A percentile compares a stretch with the other conserved stretches of the same genome.
These are phyloP conservation scores for Fusarium dimerum DNA, from an alignment of 2,329 filamentous ascomycete species.

Conservation along the genomic window DNA sequence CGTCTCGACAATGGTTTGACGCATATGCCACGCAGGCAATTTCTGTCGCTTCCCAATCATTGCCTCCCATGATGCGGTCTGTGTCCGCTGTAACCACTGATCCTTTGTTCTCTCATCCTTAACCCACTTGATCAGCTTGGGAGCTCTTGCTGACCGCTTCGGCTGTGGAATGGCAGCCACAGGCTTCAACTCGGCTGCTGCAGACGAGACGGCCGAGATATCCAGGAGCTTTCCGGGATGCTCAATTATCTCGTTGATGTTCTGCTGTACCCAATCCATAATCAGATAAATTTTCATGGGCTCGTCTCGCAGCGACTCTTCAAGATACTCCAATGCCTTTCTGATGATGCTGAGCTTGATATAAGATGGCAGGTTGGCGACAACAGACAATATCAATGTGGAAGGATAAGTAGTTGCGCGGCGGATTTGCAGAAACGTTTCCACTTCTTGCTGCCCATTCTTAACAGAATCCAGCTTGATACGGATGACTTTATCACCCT, in stretches of 20 bases:
- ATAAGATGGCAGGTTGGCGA: slow-evolving; percentile 79
- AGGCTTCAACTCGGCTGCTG: slow-evolving; percentile 56
- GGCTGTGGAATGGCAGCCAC: slow-evolving; percentile 27
- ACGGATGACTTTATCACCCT: slow-evolving; percentile 66
- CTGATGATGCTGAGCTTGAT: slow-evolving; percentile 88
- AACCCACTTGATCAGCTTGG: slow-evolving; percentile 65
- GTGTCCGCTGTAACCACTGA: slow-evolving; percentile 71
- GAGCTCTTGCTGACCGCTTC: slow-evolving; percentile 45
- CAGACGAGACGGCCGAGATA: slow-evolving; percentile 76
- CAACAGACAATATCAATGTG: slow-evolving; percentile 68
- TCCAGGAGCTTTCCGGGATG: slow-evolving; percentile 82
- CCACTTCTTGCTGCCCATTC: slow-evolving; percentile 51
- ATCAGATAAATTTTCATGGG: slow-evolving; percentile 88
- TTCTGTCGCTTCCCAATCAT: slow-evolving; percentile 74
- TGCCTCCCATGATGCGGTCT: slow-evolving; percentile 63
- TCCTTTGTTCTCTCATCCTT: slow-evolving; percentile 61
- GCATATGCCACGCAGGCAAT: slow-evolving; percentile 85
- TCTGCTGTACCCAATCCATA: slow-evolving; percentile 87
- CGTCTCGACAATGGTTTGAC: slow-evolving; percentile 72
- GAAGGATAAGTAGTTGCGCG: slow-evolving; percentile 74
- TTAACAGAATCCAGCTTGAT: slow-evolving; percentile 63
- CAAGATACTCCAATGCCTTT: slow-evolving; percentile 71
- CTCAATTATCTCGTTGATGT: slow-evolving; percentile 79
- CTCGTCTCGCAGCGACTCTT: slow-evolving; percentile 72
- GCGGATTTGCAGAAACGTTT: slow-evolving; percentile 65